Evolutionary conservation across 345 rosid species (phyloP), one percentile per base, ranked within the genome.

Genomic region (Nephelium lappaceum): DNA sequence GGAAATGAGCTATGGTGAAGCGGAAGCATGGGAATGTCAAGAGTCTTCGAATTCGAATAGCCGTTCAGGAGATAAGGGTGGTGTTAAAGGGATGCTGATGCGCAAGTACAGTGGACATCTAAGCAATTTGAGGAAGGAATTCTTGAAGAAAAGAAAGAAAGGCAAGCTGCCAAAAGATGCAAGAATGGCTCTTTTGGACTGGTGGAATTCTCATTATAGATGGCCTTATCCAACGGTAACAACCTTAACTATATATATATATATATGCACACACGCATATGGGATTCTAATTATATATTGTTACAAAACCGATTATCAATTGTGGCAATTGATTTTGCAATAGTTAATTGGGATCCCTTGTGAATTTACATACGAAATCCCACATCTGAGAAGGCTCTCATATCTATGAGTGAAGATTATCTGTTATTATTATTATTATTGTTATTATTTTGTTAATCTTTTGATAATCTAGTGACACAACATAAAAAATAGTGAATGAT

Each of bases 201-300:
- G 95, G 95, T 91, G 95, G 95, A 89, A 83, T 43, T 39, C 57
- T 27, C 93, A 89, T 71, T 80, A 60, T 69, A 74, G 84, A 81
- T 91, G 95, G 95, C 95, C 95, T 25, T 91, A 91, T 84, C 95
- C 95, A 2, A 89, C 95, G 84, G 95, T 91, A 79, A 77, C 19
- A 65, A 65, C 31, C 24, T 24, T 27, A 12, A 25, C 15, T 23
- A 1, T 27, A 41, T 51, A 14, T 14, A 51, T 15, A 51, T 14
- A 14, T 14, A 11, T 1, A 2, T 5, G 12, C 18, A 14, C 57
- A 14, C 18, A 14, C 18, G 14, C 1, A 11, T 1, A 11, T 45
- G 36, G 3, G 36, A 31, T 31, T 31, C 36, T 31, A 31, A 31
- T 31, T 31, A 31, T 31, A 4, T 31, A 2, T 31, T 31, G 36